Conservation (phyloP, 306 rosid species). For the Canavalia ensiformis region DNA sequence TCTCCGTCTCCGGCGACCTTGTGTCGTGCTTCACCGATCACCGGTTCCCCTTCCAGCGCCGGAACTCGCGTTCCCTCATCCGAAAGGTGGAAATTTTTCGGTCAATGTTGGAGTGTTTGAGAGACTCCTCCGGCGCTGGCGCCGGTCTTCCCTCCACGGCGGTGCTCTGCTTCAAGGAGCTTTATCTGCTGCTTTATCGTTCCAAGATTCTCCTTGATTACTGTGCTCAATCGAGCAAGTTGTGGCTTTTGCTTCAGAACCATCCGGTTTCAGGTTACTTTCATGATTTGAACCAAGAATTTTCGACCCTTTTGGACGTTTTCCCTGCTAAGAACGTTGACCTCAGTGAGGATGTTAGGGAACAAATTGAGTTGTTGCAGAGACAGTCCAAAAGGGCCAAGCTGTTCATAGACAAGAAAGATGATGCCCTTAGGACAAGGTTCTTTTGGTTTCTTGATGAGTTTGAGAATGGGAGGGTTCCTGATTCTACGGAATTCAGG, state of each 20-base stretch:
- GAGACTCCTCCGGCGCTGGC: conserved; percentile 45
- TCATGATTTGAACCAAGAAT: conserved; percentile 78
- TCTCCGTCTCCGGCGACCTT: conserved; percentile 62
- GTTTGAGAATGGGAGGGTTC: conserved; percentile 66
- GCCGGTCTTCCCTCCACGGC: conserved; percentile 57
- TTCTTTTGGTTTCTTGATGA: conserved; percentile 62
- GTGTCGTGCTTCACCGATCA: conserved; percentile 58
- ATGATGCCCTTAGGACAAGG: conserved; percentile 59
- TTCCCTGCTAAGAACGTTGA: conserved; percentile 68
- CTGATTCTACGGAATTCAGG: conserved; percentile 57
- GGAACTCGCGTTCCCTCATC: conserved; percentile 72
- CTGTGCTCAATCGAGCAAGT: conserved; percentile 78
- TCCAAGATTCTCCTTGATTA: conserved; percentile 83
- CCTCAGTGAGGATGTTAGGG: conserved; percentile 70
- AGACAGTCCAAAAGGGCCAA: conserved; percentile 61
- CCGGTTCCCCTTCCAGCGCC: conserved; percentile 66
- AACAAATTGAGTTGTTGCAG: conserved; percentile 74
- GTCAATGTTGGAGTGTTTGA: conserved; percentile 65
- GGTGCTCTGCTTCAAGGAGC: conserved; percentile 75
- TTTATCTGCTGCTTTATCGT: conserved; percentile 69
- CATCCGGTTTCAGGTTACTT: conserved; percentile 84
- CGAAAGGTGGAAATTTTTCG: conserved; percentile 71
- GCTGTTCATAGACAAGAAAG: conserved; percentile 63
- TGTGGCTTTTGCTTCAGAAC: conserved; percentile 86
- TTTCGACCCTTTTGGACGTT: conserved; percentile 86